phyloP scores from a whole-genome alignment of 2,329 filamentous ascomycete species.

The Neofusicoccum ribis region DNA sequence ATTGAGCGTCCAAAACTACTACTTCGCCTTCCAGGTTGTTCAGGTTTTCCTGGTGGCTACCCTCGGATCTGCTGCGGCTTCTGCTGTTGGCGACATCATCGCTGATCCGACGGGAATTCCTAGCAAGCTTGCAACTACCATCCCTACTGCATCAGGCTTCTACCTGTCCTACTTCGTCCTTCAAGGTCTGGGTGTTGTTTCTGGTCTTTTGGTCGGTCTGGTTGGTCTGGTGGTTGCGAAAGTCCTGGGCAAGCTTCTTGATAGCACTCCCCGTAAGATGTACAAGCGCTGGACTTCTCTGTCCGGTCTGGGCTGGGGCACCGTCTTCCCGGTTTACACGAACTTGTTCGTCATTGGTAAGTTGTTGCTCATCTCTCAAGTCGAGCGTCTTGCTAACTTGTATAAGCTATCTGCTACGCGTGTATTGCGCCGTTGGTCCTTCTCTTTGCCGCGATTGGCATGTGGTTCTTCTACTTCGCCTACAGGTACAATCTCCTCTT shows the following conservation, averaged over 20 bases:
- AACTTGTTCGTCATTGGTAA: slow-evolving; percentile 44
- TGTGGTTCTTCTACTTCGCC: slow-evolving; percentile 48
- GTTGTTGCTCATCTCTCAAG: slow-evolving; percentile 31
- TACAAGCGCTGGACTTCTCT: slow-evolving; percentile 36
- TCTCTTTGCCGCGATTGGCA: slow-evolving; percentile 47
- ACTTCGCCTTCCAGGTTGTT: slow-evolving; percentile 86
- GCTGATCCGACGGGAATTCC: slow-evolving; percentile 63
- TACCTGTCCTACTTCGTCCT: slow-evolving; percentile 95
- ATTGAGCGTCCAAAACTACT: slow-evolving; percentile 85
- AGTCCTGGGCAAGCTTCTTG: slow-evolving; percentile 71
- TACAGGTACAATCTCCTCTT: slow-evolving; percentile 54
- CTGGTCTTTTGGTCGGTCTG: slow-evolving; percentile 72
- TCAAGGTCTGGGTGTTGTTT: slow-evolving; percentile 79
- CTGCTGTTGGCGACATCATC: slow-evolving; percentile 58
- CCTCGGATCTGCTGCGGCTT: slow-evolving; percentile 75
- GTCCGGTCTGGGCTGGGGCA: slow-evolving; percentile 40
- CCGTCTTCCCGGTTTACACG: slow-evolving; percentile 42
- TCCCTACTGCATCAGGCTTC: slow-evolving; percentile 87
- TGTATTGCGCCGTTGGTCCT: slow-evolving; percentile 51
- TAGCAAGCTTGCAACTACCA: slow-evolving; percentile 65
- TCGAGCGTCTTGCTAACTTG: neutral
- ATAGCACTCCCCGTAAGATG: slow-evolving; percentile 65
- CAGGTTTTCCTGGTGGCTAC: slow-evolving; percentile 92
- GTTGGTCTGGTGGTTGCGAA: slow-evolving; percentile 72
- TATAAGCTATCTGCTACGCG: slow-evolving; percentile 46